phyloP scores from a whole-genome alignment of 345 rosid genomes.

The Atalantia buxifolia region DNA sequence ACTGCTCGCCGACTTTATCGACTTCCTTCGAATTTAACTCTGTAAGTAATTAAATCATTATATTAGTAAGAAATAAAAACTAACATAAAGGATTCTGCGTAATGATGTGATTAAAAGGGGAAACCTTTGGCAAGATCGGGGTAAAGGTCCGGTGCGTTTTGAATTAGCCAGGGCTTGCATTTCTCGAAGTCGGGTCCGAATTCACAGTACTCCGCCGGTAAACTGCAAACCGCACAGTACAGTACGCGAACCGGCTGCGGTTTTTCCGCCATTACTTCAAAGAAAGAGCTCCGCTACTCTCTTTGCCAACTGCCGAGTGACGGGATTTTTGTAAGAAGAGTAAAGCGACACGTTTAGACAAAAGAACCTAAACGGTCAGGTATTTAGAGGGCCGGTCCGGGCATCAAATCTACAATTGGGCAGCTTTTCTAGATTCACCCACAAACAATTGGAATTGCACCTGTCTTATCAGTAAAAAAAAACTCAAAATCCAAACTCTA shows the following conservation, averaged over 20 bases:
- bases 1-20: constrained; percentile 30
- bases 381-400: no score
- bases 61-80: not conserved
- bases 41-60: not conserved
- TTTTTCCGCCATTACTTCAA: constrained; percentile 29
- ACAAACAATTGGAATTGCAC: no score
- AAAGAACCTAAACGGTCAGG: no score
- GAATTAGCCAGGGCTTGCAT: constrained; percentile 53
- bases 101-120: not conserved
- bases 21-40: constrained; percentile 25
- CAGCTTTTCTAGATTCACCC: no score
- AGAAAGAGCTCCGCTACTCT: not conserved
- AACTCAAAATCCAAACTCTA: no score
- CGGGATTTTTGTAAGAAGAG: not conserved
- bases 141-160: constrained; percentile 44
- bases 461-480: no score
- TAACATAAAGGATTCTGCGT: not conserved
- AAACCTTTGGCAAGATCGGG: constrained; percentile 44
- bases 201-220: constrained; percentile 52
- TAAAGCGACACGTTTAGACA: constrained; percentile 10
- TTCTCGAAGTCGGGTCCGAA: constrained; percentile 47
- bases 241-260: constrained; percentile 34
- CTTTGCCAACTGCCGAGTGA: not conserved
- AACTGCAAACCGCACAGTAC: constrained; percentile 36
- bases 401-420: no score